Percentiles rank a stretch among this genome's conserved stretches.
phyloP scores from a whole-genome alignment of 208 protist genomes.

The Leishmania braziliensis region DNA sequence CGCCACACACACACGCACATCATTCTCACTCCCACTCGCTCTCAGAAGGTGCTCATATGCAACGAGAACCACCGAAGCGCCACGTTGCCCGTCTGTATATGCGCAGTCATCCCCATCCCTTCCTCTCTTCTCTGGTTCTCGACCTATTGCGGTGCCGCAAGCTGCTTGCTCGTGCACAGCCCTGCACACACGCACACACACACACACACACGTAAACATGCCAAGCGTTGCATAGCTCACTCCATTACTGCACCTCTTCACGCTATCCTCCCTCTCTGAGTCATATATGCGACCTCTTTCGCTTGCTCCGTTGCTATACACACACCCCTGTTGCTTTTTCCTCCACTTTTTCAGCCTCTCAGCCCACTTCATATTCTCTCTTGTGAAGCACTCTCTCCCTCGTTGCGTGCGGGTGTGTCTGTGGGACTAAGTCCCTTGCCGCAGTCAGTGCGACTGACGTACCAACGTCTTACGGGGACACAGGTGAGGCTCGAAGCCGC shows the following conservation, averaged over 20 bases:
- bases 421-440: neutral
- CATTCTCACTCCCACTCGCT: neutral
- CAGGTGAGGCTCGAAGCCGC: neutral
- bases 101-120: neutral
- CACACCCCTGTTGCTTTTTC: neutral
- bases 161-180: neutral
- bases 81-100: neutral
- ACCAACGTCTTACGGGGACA: neutral
- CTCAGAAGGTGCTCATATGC: neutral
- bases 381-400: neutral
- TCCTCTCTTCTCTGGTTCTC: neutral
- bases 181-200: neutral
- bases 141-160: neutral
- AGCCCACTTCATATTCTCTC: neutral
- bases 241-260: neutral
- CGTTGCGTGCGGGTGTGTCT: neutral
- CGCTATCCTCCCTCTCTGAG: neutral
- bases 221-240: neutral
- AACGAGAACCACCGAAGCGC: neutral
- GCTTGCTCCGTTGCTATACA: neutral
- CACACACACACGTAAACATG: neutral
- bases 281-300: neutral
- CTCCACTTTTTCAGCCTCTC: neutral
- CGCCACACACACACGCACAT: neutral
- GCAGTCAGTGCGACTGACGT: neutral